Conservation (phyloP, 805 yeast genomes). For the Saccharomyces paradoxus region DNA sequence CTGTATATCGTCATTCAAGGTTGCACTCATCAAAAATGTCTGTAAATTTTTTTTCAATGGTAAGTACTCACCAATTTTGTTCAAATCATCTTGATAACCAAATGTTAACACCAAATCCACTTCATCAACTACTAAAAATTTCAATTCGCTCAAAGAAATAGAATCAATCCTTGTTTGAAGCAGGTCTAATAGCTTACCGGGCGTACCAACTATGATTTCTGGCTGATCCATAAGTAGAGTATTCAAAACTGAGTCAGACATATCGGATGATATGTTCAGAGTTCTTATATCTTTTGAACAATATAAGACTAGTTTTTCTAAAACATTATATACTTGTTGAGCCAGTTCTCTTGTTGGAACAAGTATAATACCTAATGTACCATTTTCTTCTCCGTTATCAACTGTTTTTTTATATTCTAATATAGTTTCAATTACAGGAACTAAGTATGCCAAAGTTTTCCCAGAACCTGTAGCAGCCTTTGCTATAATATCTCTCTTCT, state of each 20-base stretch:
- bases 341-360: slow-evolving; percentile 94
- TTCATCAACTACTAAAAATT: slow-evolving; percentile 82
- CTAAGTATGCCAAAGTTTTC: slow-evolving; percentile 82
- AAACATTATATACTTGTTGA: slow-evolving; percentile 68
- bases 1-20: slow-evolving; percentile 79
- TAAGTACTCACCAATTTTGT: slow-evolving; percentile 51
- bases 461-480: slow-evolving; percentile 95
- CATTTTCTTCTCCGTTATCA: slow-evolving; percentile 19
- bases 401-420: slow-evolving; percentile 36
- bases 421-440: slow-evolving; percentile 79
- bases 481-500: slow-evolving; percentile 86
- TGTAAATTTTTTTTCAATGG: slow-evolving; percentile 74
- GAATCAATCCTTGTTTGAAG: slow-evolving; percentile 40
- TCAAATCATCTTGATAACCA: slow-evolving; percentile 83
- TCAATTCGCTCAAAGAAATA: slow-evolving; percentile 48
- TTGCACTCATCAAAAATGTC: slow-evolving; percentile 93
- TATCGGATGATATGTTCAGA: slow-evolving; percentile 55
- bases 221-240: slow-evolving; percentile 69
- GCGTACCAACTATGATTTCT: slow-evolving; percentile 79
- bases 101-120: slow-evolving; percentile 85
- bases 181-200: slow-evolving; percentile 58
- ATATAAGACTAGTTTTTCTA: slow-evolving; percentile 58
- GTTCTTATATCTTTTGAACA: slow-evolving; percentile 59
- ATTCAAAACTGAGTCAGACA: slow-evolving; percentile 61
- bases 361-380: slow-evolving; percentile 55